phyloP scores from a whole-genome alignment of 1,139 yeast genomes.

The Geotrichum phurueaensis region DNA sequence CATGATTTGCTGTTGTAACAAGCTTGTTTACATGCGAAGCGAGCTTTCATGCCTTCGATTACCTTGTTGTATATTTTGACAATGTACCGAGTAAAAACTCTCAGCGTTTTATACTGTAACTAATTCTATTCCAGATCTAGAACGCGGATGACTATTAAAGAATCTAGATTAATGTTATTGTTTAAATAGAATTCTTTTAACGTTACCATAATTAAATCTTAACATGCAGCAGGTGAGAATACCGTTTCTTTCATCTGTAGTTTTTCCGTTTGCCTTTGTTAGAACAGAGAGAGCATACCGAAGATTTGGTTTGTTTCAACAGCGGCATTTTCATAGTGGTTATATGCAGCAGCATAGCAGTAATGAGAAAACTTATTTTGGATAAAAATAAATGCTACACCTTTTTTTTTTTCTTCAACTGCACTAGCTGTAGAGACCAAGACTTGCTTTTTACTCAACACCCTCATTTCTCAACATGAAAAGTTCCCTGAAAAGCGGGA shows the following conservation, averaged over 20 bases:
- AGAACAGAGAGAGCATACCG: too few relatives aligned
- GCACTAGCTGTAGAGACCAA: background rate
- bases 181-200: too few relatives aligned
- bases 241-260: too few relatives aligned
- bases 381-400: background rate
- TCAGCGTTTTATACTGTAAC: background rate
- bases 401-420: background rate
- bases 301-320: too few relatives aligned
- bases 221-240: too few relatives aligned
- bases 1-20: background rate
- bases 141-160: too few relatives aligned
- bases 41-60: background rate
- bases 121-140: too few relatives aligned
- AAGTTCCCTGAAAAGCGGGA: background rate
- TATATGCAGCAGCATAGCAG: background rate
- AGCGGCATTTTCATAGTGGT: background rate
- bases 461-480: background rate
- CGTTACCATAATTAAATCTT: too few relatives aligned
- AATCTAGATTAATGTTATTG: too few relatives aligned
- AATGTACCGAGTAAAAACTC: background rate
- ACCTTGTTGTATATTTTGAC: background rate
- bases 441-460: background rate
- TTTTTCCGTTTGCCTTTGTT: too few relatives aligned
- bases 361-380: background rate
- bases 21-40: background rate